Evolutionary conservation across 305 asterid species (phyloP).

Genomic region (Solanum hybrid): DNA sequence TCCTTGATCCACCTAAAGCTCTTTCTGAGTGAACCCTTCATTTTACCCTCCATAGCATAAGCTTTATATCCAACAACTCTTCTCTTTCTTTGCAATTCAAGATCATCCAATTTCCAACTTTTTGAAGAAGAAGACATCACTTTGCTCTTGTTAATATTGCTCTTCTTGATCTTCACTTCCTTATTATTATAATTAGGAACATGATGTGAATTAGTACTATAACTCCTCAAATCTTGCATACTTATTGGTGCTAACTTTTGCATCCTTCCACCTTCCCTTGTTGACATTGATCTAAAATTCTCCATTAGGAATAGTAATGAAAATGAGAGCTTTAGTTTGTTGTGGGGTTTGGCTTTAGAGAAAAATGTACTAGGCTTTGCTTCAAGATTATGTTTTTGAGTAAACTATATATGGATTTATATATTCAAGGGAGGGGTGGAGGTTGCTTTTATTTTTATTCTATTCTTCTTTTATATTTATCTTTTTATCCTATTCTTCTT

Average conservation of each 20-base stretch:
- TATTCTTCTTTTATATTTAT: neutral
- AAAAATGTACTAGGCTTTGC: neutral
- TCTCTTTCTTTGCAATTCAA: conserved; percentile 15
- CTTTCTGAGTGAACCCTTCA: conserved; percentile 6
- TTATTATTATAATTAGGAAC: neutral
- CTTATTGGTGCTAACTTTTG: neutral
- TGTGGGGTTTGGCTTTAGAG: neutral
- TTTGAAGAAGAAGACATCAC: neutral
- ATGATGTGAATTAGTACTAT: neutral
- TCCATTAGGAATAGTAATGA: neutral
- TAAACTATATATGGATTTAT: neutral
- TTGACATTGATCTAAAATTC: conserved; percentile 1
- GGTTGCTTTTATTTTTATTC: neutral
- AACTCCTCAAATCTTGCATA: conserved; percentile 1
- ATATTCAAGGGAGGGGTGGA: neutral
- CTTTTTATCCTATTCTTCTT: neutral
- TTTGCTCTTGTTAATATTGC: neutral
- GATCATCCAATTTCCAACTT: conserved; percentile 11
- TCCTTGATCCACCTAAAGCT: conserved; percentile 13
- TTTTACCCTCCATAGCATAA: conserved; percentile 4
- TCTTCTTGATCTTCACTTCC: conserved; percentile 1
- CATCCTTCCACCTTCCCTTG: neutral
- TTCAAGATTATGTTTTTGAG: neutral
- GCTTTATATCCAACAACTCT: conserved; percentile 14
- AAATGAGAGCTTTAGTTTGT: neutral